Conservation (phyloP, 148 eudicot species). For the Silene conica region DNA sequence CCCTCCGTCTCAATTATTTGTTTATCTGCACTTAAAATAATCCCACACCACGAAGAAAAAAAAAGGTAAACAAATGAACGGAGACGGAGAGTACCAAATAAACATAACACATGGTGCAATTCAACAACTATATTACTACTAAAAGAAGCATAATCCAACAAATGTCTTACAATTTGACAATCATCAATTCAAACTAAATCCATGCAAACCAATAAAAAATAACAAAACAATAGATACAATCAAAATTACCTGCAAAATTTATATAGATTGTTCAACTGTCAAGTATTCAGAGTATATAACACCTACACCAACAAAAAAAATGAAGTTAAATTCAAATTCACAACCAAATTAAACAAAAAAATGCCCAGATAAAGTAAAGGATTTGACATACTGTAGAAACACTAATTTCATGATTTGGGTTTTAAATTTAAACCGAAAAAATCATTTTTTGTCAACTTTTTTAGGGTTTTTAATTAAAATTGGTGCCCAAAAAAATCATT, state of each 20-base stretch:
- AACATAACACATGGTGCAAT: background rate
- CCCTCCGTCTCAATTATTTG: no score
- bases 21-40: no score
- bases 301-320: conserved; percentile 11
- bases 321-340: background rate
- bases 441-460: background rate
- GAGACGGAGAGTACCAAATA: background rate
- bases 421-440: background rate
- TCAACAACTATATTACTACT: background rate
- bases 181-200: conserved; percentile 5
- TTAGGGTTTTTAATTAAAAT: conserved; percentile 22
- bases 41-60: background rate
- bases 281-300: conserved; percentile 5
- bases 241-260: conserved; percentile 17
- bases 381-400: background rate
- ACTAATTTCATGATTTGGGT: conserved; percentile 15
- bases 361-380: background rate
- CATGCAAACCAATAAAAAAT: conserved; percentile 25
- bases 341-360: conserved; percentile 1
- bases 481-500: background rate
- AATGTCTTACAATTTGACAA: conserved; percentile 24
- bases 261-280: conserved; percentile 11
- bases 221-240: background rate
- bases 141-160: conserved; percentile 10
- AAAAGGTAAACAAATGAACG: background rate